Conservation (phyloP, 2,329 filamentous ascomycete species). For the Fusarium veterinarium region DNA sequence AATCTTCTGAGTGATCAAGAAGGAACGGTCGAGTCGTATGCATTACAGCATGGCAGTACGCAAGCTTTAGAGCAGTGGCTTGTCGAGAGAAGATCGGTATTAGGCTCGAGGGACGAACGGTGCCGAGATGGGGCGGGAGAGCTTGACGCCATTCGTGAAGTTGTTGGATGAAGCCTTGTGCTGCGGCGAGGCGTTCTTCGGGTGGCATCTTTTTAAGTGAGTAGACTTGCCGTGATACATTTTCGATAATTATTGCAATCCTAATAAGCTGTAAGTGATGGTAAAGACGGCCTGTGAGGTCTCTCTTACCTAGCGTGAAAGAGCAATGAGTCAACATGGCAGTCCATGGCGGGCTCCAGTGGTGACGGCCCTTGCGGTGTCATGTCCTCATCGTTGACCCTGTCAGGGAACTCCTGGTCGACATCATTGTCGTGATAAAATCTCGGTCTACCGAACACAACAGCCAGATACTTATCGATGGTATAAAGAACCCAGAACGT, state of each 20-base stretch:
- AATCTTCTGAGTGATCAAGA: slow-evolving; percentile 48
- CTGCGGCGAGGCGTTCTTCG: slow-evolving; percentile 52
- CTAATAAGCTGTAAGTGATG: slow-evolving; percentile 1
- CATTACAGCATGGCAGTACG: slow-evolving; percentile 66
- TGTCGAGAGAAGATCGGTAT: slow-evolving; percentile 61
- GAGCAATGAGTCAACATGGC: slow-evolving; percentile 60
- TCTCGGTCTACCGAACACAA: slow-evolving; percentile 70
- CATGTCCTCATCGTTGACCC: slow-evolving; percentile 68
- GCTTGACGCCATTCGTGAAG: slow-evolving; percentile 54
- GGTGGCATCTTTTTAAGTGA: slow-evolving; percentile 51
- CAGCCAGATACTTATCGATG: slow-evolving; percentile 71
- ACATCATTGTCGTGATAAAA: slow-evolving; percentile 73
- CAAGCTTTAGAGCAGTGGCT: slow-evolving; percentile 64
- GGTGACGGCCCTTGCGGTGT: slow-evolving; percentile 53
- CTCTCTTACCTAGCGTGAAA: slow-evolving; percentile 55
- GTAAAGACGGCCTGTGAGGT: rapidly evolving
- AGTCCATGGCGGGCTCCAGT: slow-evolving; percentile 51
- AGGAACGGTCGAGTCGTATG: slow-evolving; percentile 67
- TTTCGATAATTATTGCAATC: slow-evolving; percentile 54
- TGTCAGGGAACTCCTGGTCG: slow-evolving; percentile 68
- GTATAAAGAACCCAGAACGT: slow-evolving; percentile 73
- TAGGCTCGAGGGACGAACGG: slow-evolving; percentile 57
- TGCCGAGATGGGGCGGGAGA: slow-evolving; percentile 57
- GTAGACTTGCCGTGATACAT: slow-evolving; percentile 55
- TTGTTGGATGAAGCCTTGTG: slow-evolving; percentile 52